phyloP scores from a whole-genome alignment of 2,329 filamentous ascomycete species.

The Trichoderma hamatum region DNA sequence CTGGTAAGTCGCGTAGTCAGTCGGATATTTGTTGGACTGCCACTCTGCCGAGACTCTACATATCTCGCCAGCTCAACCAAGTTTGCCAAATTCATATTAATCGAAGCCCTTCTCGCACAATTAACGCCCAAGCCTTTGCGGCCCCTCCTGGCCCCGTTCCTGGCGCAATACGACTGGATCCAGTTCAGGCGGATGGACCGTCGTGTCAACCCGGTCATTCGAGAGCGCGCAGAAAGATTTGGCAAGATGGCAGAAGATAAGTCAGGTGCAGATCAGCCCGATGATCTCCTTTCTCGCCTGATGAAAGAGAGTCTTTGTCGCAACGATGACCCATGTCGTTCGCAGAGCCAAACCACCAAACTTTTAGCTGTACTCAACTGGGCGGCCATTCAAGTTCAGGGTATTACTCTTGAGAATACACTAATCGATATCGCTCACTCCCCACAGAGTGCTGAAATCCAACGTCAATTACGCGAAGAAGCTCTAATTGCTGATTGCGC shows the following conservation, averaged over 20 bases:
- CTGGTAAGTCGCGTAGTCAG: constrained; percentile 12
- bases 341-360: constrained; percentile 13
- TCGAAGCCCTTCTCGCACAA: constrained; percentile 9
- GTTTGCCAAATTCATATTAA: constrained; percentile 11
- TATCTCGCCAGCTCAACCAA: constrained; percentile 7
- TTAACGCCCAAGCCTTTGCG: constrained; percentile 4
- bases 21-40: constrained; percentile 5
- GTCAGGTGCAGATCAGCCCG: not conserved
- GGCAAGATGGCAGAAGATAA: constrained; percentile 3
- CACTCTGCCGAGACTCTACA: not conserved
- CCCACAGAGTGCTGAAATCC: not conserved
- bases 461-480: constrained; percentile 2
- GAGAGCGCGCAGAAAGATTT: not conserved
- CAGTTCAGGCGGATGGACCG: constrained; percentile 15
- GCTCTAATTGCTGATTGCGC: not conserved
- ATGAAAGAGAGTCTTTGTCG: constrained; percentile 13
- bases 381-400: constrained; percentile 18
- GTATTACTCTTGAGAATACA: constrained; percentile 6
- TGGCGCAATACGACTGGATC: constrained; percentile 12
- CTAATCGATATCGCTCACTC: constrained; percentile 14
- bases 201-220: constrained; percentile 8
- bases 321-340: constrained; percentile 2
- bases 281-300: constrained; percentile 5
- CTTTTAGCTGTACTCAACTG: constrained; percentile 9
- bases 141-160: not conserved